Evolutionary conservation across 2,329 filamentous ascomycete genomes (phyloP), one percentile per base, ranked within the genome.

Genomic region (Penicillium sp.): DNA sequence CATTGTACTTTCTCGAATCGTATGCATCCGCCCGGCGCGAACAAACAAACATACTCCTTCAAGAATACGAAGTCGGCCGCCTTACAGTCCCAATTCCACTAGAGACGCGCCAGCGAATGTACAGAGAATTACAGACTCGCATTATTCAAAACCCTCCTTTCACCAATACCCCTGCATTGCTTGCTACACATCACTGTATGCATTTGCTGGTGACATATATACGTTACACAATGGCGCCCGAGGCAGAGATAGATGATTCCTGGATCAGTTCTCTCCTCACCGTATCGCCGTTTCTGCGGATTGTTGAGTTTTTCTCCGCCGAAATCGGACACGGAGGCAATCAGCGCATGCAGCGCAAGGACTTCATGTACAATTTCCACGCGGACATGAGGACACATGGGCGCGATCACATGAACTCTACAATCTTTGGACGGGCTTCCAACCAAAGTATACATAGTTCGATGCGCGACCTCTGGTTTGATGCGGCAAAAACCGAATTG

Each of bases 321-420:
- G 73, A 75, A 50, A 75, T 75, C 29, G 73, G 73, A 6, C 70
- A 74, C 33, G 72, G 73, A 4, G 66, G 69, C 26, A 74, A 65
- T 49, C 72, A 73, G 52, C 67, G 72, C 21, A 59, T 66, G 52
- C 70, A 74, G 53, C 68, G 73, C 24, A 75, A 68, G 56, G 69
- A 73, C 29, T 76, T 76, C 52, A 76, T 75, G 73, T 63, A 66
- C 42, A 75, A 74, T 42, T 75, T 75, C 49, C 65, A 74, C 46
- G 60, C 65, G n/a, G 73, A 75, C 51, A 70, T 70, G 58, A 70
- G 60, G 39, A 54, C 56, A 28, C 65, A 71, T 51, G 66, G 68
- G 54, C 72, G 70, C 47, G 71, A 74, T 50, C 68, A 69, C 41
- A 69, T 71, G 61, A 68, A 70, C 36, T 66, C 67, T 15, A 61